Percentiles rank a stretch among this genome's conserved stretches.
phyloP scores from a whole-genome alignment of 345 rosid genomes.

The Garcia nutans region DNA sequence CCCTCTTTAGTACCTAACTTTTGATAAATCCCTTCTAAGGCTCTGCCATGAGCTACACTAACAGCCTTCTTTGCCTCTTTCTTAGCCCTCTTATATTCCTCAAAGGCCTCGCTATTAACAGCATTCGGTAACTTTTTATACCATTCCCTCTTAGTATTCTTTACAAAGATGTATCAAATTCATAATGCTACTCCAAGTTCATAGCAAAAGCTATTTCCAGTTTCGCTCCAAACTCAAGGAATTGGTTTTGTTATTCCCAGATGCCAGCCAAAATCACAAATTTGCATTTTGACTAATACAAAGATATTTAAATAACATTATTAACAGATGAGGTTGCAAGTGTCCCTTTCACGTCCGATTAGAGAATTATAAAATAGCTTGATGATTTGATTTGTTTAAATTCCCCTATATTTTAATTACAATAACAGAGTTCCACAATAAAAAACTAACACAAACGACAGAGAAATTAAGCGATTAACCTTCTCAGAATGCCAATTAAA shows the following conservation, averaged over 20 bases:
- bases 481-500: conserved; percentile 66
- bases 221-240: not conserved
- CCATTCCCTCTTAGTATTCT: too few relatives aligned
- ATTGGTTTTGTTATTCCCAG: not conserved
- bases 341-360: not conserved
- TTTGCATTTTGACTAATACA: not conserved
- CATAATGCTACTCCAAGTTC: not conserved
- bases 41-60: too few relatives aligned
- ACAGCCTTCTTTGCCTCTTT: too few relatives aligned
- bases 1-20: too few relatives aligned
- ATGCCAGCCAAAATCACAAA: not conserved
- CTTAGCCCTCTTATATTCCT: too few relatives aligned
- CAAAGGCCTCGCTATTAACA: too few relatives aligned
- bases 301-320: not conserved
- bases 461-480: conserved; percentile 32
- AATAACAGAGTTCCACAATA: not conserved
- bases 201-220: not conserved
- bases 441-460: not conserved
- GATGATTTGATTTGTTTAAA: not conserved
- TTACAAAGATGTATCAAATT: not conserved
- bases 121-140: too few relatives aligned
- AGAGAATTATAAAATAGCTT: not conserved
- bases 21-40: too few relatives aligned
- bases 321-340: not conserved
- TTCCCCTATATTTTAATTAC: not conserved